Conservation (phyloP, 345 rosid species). For the Barbarea vulgaris region DNA sequence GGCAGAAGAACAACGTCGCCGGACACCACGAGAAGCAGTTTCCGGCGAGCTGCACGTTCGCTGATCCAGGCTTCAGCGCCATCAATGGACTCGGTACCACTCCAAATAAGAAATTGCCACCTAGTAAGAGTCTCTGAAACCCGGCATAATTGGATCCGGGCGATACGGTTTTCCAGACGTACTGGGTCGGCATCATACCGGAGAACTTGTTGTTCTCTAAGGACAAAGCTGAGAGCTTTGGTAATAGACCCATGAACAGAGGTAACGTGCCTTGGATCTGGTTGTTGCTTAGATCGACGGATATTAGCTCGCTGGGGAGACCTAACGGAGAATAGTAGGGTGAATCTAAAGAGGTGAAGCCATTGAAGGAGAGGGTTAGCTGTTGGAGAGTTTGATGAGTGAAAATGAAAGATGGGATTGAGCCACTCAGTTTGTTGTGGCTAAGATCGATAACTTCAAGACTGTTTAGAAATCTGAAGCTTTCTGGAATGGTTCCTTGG, state of each 20-base stretch:
- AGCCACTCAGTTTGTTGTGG: constrained; percentile 60
- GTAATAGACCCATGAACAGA: constrained; percentile 49
- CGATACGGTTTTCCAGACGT: constrained; percentile 49
- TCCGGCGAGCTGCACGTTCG: constrained; percentile 57
- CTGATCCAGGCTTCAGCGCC: constrained; percentile 61
- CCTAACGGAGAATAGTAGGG: constrained; percentile 39
- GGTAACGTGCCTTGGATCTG: constrained; percentile 51
- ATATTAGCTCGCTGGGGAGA: constrained; percentile 56
- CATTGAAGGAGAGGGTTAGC: constrained; percentile 72
- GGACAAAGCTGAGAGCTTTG: constrained; percentile 56
- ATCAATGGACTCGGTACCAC: constrained; percentile 66
- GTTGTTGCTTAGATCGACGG: constrained; percentile 57
- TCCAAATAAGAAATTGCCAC: constrained; percentile 83
- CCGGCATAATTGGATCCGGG: constrained; percentile 54
- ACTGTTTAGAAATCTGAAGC: constrained; percentile 35
- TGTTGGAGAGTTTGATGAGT: constrained; percentile 75
- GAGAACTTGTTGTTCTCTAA: constrained; percentile 54
- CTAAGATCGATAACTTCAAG: constrained; percentile 76
- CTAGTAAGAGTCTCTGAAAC: constrained; percentile 73
- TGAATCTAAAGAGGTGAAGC: constrained; percentile 57
- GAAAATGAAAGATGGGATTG: constrained; percentile 59
- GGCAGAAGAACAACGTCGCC: constrained; percentile 65
- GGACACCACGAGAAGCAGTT: constrained; percentile 86
- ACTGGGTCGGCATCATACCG: constrained; percentile 64
- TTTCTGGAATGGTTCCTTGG: constrained; percentile 55